Percentiles rank a stretch among this genome's conserved stretches.
phyloP scores from a whole-genome alignment of 768 basidiomycete species.

The Lactarius akahatsu region DNA sequence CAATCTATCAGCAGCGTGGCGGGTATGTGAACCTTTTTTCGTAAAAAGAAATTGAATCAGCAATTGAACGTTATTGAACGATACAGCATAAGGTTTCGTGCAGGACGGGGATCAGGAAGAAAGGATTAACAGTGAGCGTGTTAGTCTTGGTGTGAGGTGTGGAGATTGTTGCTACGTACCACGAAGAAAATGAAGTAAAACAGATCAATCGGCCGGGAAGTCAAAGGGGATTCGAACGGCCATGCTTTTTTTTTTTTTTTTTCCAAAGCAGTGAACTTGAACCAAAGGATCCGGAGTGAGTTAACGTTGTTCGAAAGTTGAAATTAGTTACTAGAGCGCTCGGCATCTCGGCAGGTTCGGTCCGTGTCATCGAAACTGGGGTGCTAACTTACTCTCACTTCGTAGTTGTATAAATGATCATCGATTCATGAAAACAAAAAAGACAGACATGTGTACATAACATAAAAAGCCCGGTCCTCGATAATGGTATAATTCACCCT shows the following conservation, averaged over 20 bases:
- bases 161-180: slow-evolving; percentile 39
- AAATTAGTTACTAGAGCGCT: neutral
- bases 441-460: slow-evolving; percentile 18
- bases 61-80: neutral
- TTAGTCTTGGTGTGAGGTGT: neutral
- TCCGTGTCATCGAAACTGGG: neutral
- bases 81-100: neutral
- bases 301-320: neutral
- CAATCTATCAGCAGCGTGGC: slow-evolving; percentile 69
- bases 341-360: neutral
- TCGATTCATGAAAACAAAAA: neutral
- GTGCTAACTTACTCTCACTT: too few species aligned
- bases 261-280: neutral
- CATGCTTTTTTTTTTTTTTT: neutral
- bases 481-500: slow-evolving; percentile 2
- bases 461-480: slow-evolving; percentile 14
- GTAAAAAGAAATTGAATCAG: neutral
- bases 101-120: neutral
- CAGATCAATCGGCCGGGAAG: slow-evolving; percentile 60
- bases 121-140: neutral
- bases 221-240: slow-evolving; percentile 41
- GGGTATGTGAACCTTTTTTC: slow-evolving; percentile 57
- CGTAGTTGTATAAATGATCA: neutral
- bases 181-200: slow-evolving; percentile 72
- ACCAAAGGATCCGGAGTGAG: neutral